Conservation (phyloP, 2,329 filamentous ascomycete species). For the Arthroderma sp. region DNA sequence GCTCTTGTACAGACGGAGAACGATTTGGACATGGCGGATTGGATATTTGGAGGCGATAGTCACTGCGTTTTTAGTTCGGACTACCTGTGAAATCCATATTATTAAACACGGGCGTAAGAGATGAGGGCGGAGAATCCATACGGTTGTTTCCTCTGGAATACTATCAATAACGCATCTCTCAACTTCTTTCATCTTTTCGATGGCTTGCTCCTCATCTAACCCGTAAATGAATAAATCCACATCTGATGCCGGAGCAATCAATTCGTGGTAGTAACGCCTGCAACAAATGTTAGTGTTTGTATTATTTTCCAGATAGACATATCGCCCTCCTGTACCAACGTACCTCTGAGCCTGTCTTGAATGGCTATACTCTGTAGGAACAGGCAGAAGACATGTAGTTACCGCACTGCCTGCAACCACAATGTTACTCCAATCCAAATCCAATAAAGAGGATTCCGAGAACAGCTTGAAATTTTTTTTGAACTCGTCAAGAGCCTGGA, state of each 20-base stretch:
- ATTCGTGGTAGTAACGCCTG: constrained; percentile 67
- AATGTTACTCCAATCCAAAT: constrained; percentile 71
- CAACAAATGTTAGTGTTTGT: constrained; percentile 42
- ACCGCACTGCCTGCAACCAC: constrained; percentile 71
- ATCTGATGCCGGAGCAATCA: constrained; percentile 69
- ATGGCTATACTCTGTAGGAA: constrained; percentile 45
- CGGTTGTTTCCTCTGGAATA: constrained; percentile 63
- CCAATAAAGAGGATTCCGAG: constrained; percentile 61
- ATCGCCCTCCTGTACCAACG: not conserved
- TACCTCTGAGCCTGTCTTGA: constrained; percentile 9
- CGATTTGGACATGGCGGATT: constrained; percentile 71
- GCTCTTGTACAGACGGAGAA: constrained; percentile 72
- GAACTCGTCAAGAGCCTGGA: constrained; percentile 55
- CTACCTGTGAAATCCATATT: constrained; percentile 32
- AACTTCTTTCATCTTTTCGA: constrained; percentile 74
- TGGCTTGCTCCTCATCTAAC: constrained; percentile 59
- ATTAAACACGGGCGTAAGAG: not conserved
- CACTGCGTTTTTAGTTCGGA: constrained; percentile 75
- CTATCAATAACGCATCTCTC: constrained; percentile 60
- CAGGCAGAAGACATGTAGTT: constrained; percentile 62
- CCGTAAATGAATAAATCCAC: constrained; percentile 79
- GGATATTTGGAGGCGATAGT: constrained; percentile 78
- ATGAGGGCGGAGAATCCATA: not conserved
- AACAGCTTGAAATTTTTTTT: constrained; percentile 69
- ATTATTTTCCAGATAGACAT: not conserved